Percentiles rank a stretch among this genome's conserved stretches.
These are phyloP conservation scores for Knoxdaviesia capensis DNA, from an alignment of 2,329 filamentous ascomycete species.

Conservation along the genomic window DNA sequence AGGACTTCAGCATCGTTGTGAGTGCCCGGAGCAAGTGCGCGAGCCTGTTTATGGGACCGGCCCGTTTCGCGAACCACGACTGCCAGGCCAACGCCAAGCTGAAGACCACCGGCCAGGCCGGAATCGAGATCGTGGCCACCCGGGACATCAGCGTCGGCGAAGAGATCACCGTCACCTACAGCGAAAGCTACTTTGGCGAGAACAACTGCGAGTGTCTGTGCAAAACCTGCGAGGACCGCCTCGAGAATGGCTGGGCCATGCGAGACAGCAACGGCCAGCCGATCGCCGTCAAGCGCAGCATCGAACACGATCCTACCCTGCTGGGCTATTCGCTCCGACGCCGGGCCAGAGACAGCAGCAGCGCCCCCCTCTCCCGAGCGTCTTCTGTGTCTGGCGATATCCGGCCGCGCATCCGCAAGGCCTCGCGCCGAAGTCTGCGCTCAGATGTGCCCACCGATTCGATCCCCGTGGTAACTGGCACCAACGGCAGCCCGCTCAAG, in stretches of 20 bases:
- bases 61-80: constrained; percentile 93
- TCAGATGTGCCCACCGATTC: constrained; percentile 14
- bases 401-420: constrained; percentile 26
- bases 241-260: constrained; percentile 66
- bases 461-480: constrained; percentile 8
- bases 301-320: constrained; percentile 26
- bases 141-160: constrained; percentile 70
- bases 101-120: constrained; percentile 62
- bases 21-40: constrained; percentile 81
- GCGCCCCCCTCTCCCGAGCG: constrained; percentile 29
- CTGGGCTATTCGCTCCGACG: constrained; percentile 37
- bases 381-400: constrained; percentile 36
- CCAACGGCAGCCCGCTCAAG: constrained; percentile 16
- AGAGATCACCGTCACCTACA: constrained; percentile 92
- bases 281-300: constrained; percentile 21
- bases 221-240: constrained; percentile 56
- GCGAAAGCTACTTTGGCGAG: constrained; percentile 87
- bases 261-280: constrained; percentile 13
- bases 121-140: constrained; percentile 77
- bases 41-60: constrained; percentile 84
- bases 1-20: constrained; percentile 93
- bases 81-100: constrained; percentile 82
- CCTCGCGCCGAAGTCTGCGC: constrained; percentile 14
- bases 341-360: constrained; percentile 28
- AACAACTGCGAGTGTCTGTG: constrained; percentile 93